A percentile compares a stretch with the other conserved stretches of the same genome.
Conservation (phyloP, 2,329 filamentous ascomycete genomes). For the Sclerotinia minor region DNA sequence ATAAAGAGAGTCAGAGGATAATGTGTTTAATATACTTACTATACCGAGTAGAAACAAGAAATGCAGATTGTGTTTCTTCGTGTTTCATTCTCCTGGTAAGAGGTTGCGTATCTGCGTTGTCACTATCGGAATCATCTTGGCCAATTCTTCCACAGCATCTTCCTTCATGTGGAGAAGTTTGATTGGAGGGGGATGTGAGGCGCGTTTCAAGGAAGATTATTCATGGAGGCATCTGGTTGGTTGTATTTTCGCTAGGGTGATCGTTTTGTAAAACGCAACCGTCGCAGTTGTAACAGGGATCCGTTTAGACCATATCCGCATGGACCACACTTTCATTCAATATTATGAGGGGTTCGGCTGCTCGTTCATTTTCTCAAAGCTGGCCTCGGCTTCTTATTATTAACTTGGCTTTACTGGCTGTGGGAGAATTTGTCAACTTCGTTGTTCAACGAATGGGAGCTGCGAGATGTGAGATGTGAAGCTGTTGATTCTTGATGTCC, state of each 20-base stretch:
- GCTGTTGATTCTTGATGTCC: constrained; percentile 6
- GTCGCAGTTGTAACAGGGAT: constrained; percentile 23
- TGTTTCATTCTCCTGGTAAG: no score
- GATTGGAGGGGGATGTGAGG: constrained; percentile 31
- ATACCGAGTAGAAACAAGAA: no score
- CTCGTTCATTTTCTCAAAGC: neutral
- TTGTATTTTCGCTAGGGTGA: constrained; percentile 5
- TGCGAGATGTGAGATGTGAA: constrained; percentile 14
- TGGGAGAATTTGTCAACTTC: neutral
- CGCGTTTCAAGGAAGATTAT: constrained; percentile 31
- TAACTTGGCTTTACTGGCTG: neutral
- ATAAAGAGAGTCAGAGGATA: no score
- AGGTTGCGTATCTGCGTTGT: no score
- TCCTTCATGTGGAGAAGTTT: constrained; percentile 23
- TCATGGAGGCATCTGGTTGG: constrained; percentile 23
- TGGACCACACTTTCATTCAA: neutral
- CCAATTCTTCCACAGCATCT: constrained; percentile 20
- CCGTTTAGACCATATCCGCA: neutral
- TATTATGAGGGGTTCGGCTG: constrained; percentile 23
- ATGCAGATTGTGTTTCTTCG: no score
- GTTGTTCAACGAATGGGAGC: constrained; percentile 11
- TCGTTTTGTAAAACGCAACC: constrained; percentile 22
- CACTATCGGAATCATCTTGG: neutral
- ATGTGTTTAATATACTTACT: no score
- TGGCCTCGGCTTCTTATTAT: constrained; percentile 7